Evolutionary conservation across 106 monocot genomes (phyloP), one percentile per base, ranked within the genome.

Genomic region (Dioscorea dumetorum): DNA sequence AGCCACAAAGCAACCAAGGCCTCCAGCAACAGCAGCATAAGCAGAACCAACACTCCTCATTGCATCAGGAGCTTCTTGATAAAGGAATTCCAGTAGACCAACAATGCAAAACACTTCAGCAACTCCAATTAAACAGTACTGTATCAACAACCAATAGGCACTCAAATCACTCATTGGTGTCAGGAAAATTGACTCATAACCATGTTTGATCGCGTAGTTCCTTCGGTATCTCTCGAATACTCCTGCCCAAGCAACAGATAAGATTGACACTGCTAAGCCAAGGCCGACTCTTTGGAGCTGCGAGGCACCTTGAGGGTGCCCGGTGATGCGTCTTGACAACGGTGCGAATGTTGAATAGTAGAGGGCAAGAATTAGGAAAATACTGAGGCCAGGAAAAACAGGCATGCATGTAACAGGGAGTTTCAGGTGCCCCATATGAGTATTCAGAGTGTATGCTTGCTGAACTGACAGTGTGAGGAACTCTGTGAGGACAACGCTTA

Each of bases 11-110:
- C 94, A 95, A 11, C 94, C 94, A 50, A 91, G 33, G 2, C 94
- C 94, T 33, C 94, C 94, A 10, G 94, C 94, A 48, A 95, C 81
- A 50, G 94, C 94, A 52, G 94, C 94, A 61, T 95, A 95, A 4
- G 94, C 82, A 0, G 94, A 91, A 0, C 85, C 94, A 0, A 95
- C 58, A 34, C 94, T 95, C 52, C 85, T 81, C 94, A 95, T 95
- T 24, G 94, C 94, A 76, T 95, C 94, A 22, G 94, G 94, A 48
- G 94, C 91, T 73, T 95, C 94, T 75, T 91, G 73, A 24, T 95
- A 95, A 11, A 95, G 77, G 69, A 95, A 91, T 60, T 95, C 94
- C 19, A 95, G 78, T 11, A 95, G 83, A 13, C 83, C 91, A 20
- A 95, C 94, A 50, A 91, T 82, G 75, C 77, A 83, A 49, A 95